A percentile compares a stretch with the other conserved stretches of the same genome.
Evolutionary conservation across 768 basidiomycete genomes (phyloP).

Genomic region (Collybiopsis luxurians): DNA sequence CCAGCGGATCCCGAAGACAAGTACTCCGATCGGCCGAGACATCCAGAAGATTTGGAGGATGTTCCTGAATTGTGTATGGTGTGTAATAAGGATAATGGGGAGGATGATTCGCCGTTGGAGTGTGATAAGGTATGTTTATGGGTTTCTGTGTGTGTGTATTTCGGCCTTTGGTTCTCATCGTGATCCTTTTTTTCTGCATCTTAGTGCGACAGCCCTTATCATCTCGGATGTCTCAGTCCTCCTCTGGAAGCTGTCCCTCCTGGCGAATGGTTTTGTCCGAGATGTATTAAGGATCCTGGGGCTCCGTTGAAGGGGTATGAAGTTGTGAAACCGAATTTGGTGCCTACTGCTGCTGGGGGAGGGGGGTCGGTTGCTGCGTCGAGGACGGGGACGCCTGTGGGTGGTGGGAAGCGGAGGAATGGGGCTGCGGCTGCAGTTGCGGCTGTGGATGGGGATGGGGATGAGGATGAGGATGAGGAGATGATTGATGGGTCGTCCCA

Average conservation of each 20-base stretch:
- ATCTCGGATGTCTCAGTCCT: constrained; percentile 77
- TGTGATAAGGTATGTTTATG: constrained; percentile 86
- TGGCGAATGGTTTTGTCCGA: constrained; percentile 91
- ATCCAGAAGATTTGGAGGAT: constrained; percentile 68
- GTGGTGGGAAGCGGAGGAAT: constrained; percentile 6
- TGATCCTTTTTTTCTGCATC: constrained; percentile 2
- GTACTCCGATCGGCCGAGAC: constrained; percentile 74
- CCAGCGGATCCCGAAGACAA: constrained; percentile 42
- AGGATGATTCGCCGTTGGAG: constrained; percentile 73
- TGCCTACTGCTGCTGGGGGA: not conserved
- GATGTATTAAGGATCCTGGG: constrained; percentile 60
- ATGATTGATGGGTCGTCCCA: not conserved
- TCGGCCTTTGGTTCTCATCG: no score
- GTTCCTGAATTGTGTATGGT: constrained; percentile 68
- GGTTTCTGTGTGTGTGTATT: no score
- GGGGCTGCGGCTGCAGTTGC: not conserved
- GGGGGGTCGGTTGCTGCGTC: not conserved
- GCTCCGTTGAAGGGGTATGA: constrained; percentile 32
- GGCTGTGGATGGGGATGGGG: constrained; percentile 10
- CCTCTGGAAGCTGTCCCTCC: constrained; percentile 76
- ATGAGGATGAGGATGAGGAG: constrained; percentile 2
- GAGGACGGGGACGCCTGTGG: not conserved
- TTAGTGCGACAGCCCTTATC: constrained; percentile 89
- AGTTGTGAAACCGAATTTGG: constrained; percentile 13
- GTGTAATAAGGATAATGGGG: constrained; percentile 69